A percentile compares a stretch with the other conserved stretches of the same genome.
phyloP scores from a whole-genome alignment of 306 rosid species.

The Rosa lucieae region DNA sequence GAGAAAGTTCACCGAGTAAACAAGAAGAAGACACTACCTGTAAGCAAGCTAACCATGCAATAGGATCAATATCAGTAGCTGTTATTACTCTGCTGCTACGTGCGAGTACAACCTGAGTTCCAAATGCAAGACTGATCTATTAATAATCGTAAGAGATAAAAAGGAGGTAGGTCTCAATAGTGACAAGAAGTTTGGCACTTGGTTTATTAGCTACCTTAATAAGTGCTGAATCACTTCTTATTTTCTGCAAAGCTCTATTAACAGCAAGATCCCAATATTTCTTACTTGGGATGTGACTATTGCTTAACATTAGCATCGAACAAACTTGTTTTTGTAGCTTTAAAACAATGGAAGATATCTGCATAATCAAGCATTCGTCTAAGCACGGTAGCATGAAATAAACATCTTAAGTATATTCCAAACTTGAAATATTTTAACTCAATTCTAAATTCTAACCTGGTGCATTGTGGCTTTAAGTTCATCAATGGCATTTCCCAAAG shows the following conservation, averaged over 20 bases:
- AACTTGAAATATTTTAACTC: neutral
- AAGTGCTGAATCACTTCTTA: constrained; percentile 57
- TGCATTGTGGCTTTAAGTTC: constrained; percentile 61
- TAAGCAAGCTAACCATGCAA: constrained; percentile 75
- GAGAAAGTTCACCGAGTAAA: constrained; percentile 6
- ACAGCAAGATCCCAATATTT: constrained; percentile 70
- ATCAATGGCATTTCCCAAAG: constrained; percentile 62
- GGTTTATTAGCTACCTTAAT: constrained; percentile 46
- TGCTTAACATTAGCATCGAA: constrained; percentile 54
- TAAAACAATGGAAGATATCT: constrained; percentile 69
- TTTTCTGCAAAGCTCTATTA: constrained; percentile 67
- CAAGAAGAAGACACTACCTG: constrained; percentile 44
- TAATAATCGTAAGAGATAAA: neutral
- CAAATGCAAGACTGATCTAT: constrained; percentile 5
- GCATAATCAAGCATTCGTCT: constrained; percentile 23
- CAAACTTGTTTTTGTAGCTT: constrained; percentile 57
- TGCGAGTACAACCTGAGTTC: constrained; percentile 86
- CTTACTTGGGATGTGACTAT: constrained; percentile 59
- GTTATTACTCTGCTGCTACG: constrained; percentile 88
- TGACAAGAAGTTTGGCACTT: constrained; percentile 4
- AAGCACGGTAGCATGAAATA: neutral
- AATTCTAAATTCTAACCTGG: constrained; percentile 46
- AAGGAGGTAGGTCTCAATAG: constrained; percentile 10
- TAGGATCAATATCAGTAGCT: constrained; percentile 63
- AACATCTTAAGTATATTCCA: neutral